phyloP scores from a whole-genome alignment of 140 eudicot species.

The Anethum foeniculum region DNA sequence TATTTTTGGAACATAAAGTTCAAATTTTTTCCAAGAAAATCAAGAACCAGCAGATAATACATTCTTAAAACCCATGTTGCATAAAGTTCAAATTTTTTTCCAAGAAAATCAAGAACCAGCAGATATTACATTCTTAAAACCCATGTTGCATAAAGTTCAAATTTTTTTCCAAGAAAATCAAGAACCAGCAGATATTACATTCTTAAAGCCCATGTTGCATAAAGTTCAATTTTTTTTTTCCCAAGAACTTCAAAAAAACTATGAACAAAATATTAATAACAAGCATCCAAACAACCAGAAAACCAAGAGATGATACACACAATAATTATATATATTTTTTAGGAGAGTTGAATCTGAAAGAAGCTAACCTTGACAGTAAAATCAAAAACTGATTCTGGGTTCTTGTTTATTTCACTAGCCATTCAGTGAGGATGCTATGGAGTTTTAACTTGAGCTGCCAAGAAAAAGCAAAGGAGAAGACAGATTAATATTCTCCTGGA shows the following conservation, averaged over 20 bases:
- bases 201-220: not conserved
- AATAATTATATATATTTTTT: not conserved
- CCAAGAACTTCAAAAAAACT: not conserved
- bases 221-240: not conserved
- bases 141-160: too few species aligned
- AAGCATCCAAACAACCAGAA: not conserved
- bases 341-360: not conserved
- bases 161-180: not conserved
- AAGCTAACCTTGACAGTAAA: constrained; percentile 51
- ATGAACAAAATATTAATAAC: not conserved
- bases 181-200: not conserved
- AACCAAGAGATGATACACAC: not conserved
- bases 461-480: too few species aligned
- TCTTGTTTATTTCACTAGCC: constrained; percentile 16
- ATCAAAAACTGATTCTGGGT: constrained; percentile 45
- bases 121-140: too few species aligned
- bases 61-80: not conserved
- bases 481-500: too few species aligned
- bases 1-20: too few species aligned
- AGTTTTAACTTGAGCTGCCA: too few species aligned
- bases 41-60: not conserved
- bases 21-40: too few species aligned
- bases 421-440: not conserved
- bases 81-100: not conserved
- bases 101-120: too few species aligned